A percentile compares a stretch with the other conserved stretches of the same genome.
Conservation (phyloP, 208 protist genomes). For the Trypanosomatidae sp. region DNA sequence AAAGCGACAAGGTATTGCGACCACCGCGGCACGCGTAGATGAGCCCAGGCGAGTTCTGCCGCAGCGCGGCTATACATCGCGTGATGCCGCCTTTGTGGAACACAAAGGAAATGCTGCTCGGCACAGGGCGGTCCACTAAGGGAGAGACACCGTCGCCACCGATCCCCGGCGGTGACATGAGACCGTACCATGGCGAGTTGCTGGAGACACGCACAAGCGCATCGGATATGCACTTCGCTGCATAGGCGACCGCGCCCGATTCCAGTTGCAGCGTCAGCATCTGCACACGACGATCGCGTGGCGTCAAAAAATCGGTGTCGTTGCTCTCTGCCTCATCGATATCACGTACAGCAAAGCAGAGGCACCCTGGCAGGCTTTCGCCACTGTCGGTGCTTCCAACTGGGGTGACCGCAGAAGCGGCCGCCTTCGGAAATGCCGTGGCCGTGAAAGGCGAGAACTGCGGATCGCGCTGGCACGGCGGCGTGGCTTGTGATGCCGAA, state of each 20-base stretch:
- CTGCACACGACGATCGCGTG: constrained; percentile 38
- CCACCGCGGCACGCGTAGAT: background rate
- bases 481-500: background rate
- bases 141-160: background rate
- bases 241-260: constrained; percentile 17
- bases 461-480: background rate
- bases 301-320: constrained; percentile 28
- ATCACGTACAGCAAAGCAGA: constrained; percentile 30
- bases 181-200: background rate
- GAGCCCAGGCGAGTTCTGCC: constrained; percentile 16
- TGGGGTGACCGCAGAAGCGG: background rate
- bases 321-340: constrained; percentile 20
- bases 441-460: background rate
- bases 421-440: background rate
- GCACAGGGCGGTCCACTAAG: background rate
- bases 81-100: constrained; percentile 44
- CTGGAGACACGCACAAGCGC: background rate
- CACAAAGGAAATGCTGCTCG: constrained; percentile 18
- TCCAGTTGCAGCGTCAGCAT: constrained; percentile 24
- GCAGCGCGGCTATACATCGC: constrained; percentile 30
- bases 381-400: background rate
- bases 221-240: constrained; percentile 6
- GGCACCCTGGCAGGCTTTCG: constrained; percentile 1
- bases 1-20: constrained; percentile 7
- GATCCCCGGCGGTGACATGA: background rate